Evolutionary conservation across 2,329 filamentous ascomycete species (phyloP), one percentile per base, ranked within the genome.

Genomic region (Diplodia scrobiculata): DNA sequence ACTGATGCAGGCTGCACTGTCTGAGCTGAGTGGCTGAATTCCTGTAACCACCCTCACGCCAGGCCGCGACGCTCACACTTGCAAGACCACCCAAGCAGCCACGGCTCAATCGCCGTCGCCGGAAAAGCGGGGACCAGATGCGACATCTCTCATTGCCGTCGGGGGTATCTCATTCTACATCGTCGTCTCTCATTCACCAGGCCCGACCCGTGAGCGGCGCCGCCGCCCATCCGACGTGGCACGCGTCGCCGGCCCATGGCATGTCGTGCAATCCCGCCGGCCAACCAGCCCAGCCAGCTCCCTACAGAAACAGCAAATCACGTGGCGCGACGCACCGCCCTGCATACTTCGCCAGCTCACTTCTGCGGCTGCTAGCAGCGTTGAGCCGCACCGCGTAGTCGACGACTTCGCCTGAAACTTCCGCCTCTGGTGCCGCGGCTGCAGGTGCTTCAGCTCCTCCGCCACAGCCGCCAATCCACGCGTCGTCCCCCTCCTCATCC

Each of bases 241-340:
- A 45, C 41, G 41, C 41, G 41, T 45, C 14, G 4, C n/a, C 41
- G 19, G 17, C n/a, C n/a, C 41, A 19, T 45, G 17, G 27, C 29
- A 5, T 27, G 34, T 10, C 34, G 13, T 34, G 34, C 34, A 7
- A 13, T 10, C 9, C 34, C 5, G 29, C 10, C 34, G 9, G 7
- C 34, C 34, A 10, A 10, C 34, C 9, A 36, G 34, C 34, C 58
- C 25, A 5, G 19, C 55, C 9, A 27, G 25, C 55, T 34, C 17
- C 0, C 27, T 21, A 27, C 19, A 6, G 11, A 14, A 45, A 59
- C 19, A 62, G 58, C 58, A 62, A 62, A 50, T 62, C 41, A n/a
- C 58, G 38, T 21, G 58, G 58, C 19, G 27, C 29, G 19, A 62
- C 45, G 27, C 10, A 62, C 25, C 58, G 19, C n/a, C 58, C 5